These are phyloP conservation scores for Leucosporidium scottii DNA, from an alignment of 768 basidiomycete genomes.

Conservation along the genomic window DNA sequence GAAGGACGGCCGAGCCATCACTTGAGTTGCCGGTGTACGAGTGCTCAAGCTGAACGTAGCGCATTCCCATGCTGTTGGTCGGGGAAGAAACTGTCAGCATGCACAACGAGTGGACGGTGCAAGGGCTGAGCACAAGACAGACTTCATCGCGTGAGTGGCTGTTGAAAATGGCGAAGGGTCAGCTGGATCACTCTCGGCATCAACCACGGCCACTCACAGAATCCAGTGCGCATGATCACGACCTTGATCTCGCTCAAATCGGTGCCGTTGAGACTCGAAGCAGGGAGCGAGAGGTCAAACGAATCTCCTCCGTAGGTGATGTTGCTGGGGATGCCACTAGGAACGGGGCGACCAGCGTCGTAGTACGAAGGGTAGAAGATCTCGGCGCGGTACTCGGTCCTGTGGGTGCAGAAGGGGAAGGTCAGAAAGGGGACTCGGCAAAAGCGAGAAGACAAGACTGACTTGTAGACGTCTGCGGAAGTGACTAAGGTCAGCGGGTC, in stretches of 20 bases:
- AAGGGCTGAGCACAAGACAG: neutral
- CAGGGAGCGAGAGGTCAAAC: slow-evolving; percentile 51
- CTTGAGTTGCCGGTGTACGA: slow-evolving; percentile 63
- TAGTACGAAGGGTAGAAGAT: slow-evolving; percentile 51
- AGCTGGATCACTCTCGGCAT: neutral
- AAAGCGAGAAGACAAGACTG: neutral
- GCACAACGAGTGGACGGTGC: too few species aligned
- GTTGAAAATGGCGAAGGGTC: too few species aligned
- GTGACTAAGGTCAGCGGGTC: neutral
- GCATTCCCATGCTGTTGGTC: slow-evolving; percentile 52
- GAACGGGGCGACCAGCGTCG: slow-evolving; percentile 59
- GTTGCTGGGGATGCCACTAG: slow-evolving; percentile 60
- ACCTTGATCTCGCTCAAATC: slow-evolving; percentile 95
- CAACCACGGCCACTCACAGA: slow-evolving; percentile 46
- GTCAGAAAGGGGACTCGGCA: neutral
- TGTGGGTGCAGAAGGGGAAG: neutral
- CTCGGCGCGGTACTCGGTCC: slow-evolving; percentile 62
- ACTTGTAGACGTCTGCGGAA: neutral
- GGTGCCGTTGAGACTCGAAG: neutral
- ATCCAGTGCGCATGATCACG: slow-evolving; percentile 92
- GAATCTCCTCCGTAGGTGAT: slow-evolving; percentile 58
- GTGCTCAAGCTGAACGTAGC: slow-evolving; percentile 66
- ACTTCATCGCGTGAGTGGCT: neutral
- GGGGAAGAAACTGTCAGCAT: too few species aligned
- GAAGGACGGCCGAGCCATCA: slow-evolving; percentile 65